Evolutionary conservation across 78 protist species (phyloP), one percentile per base, ranked within the genome.

Genomic region (Trichosphaerium sp.): DNA sequence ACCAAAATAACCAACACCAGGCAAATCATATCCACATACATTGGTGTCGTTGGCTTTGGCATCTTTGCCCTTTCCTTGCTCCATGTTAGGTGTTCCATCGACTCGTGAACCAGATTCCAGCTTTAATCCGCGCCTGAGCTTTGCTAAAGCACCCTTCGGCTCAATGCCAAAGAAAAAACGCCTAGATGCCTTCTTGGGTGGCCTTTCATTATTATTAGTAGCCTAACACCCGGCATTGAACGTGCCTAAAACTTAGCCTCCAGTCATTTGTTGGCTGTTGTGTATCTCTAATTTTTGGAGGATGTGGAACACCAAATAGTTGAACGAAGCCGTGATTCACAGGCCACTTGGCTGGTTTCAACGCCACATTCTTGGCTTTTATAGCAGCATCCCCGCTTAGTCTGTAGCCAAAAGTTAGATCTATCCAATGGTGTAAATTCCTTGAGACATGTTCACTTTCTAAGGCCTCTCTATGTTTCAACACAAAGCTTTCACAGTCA

Each of bases 361-460:
- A 23, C 5, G 55, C 60, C 28, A 61, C 65, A 69, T 88, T 91
- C 37, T 3, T 8, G 1, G 88, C 91, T 23, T 37, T 57, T 5
- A 74, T 74, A 1, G 94, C 90, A 0, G 15, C 87, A 23, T 25
- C 49, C 15, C 95, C 92, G 4, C 51, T 26, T 68, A 88, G 94
- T 32, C 78, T 58, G 64, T 37, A 60, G 39, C 99, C 99, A 69
- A 93, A 96, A 49, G 85, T 78, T 47, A 96, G 80, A 65, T 96
- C 99, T 26, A 96, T 87, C 99, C 99, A 96, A n/a, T 47, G 10
- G 57, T 91, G 90, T 67, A 96, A 69, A 28, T 82, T 52, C 26
- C 21, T 62, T 0, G 89, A 59, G n/a, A 93, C 99, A 57, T 72
- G 58, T 7, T 71, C 90, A 3, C 72, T 41, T 70, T 96, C 99